Base-by-base conservation (phyloP, 352 stramenopile species). In the Thraustochytrium striatum region DNA sequence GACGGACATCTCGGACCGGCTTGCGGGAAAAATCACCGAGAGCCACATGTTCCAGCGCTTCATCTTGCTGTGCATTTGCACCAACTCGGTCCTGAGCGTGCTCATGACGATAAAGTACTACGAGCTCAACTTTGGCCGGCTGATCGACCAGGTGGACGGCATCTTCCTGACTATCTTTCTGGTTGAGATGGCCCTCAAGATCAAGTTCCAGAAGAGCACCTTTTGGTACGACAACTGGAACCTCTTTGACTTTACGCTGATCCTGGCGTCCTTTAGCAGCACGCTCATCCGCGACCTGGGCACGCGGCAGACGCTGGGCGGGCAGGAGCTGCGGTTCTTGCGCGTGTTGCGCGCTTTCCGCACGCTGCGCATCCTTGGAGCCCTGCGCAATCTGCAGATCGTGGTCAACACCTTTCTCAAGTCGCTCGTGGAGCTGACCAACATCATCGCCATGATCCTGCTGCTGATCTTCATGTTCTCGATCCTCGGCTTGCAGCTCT, bases 391-490 rank as follows among this genome's bases (percentile, higher is more conserved):
- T 21, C 36, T 75, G 21, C 65, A 75, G 50, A 38, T 75, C 35
- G 65, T 75, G 32, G 65, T 75, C 0, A 75, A 75, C 65, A 75
- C 65, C 36, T 75, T 75, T 32, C 50, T 75, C 3, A 75, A 75
- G 50, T 55, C 30, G 43, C 65, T 75, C 50, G 52, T 75, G 65
- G 65, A 75, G 65, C 65, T 75, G 5, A 75, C 65, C 43, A 75
- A 75, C 41, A 75, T 75, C 36, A 38, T 75, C 11, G 65, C 50
- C 11, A 75, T 75, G 65, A 75, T 75, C 36, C 41, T 75, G 25
- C 65, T 75, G 32, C 50, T 75, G n/a, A 75, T 75, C 30, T 75
- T 75, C 65, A 75, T 75, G 65, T 75, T 75, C 52, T 30, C 65
- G 5, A 75, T 75, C 11, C 43, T 75, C 30, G 65, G 65, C 13